phyloP scores from a whole-genome alignment of 345 rosid genomes.

The Syzygium oleosum region DNA sequence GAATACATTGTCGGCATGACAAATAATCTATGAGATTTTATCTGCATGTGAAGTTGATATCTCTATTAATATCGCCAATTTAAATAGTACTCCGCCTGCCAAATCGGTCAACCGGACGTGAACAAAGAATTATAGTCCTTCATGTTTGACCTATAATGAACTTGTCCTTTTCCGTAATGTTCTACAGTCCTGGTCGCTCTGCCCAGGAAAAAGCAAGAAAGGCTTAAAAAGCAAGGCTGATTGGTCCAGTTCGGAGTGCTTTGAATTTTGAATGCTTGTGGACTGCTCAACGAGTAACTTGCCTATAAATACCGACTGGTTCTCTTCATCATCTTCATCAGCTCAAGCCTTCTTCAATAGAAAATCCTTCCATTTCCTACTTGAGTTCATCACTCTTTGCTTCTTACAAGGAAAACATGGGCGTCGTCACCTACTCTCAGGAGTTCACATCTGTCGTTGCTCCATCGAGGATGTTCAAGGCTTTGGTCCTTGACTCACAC shows the following conservation, averaged over 20 bases:
- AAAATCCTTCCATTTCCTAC: neutral
- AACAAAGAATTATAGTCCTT: too few relatives aligned
- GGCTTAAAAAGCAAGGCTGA: neutral
- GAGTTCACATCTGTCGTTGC: neutral
- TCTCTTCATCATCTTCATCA: neutral
- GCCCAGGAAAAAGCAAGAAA: neutral
- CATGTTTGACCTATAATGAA: too few relatives aligned
- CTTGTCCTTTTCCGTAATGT: neutral
- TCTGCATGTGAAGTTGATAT: too few relatives aligned
- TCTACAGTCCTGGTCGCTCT: neutral
- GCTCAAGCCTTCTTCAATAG: neutral
- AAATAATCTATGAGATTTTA: too few relatives aligned
- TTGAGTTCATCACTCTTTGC: neutral
- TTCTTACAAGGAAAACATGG: neutral
- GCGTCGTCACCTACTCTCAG: neutral
- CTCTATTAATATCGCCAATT: too few relatives aligned
- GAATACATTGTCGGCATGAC: too few relatives aligned
- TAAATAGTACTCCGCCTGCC: too few relatives aligned
- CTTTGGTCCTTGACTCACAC: neutral
- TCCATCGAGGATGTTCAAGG: conserved; percentile 1
- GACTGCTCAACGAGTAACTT: neutral
- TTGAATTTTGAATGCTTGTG: neutral
- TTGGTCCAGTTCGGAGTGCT: neutral
- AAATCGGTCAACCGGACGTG: too few relatives aligned
- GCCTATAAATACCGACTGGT: neutral